Evolutionary conservation across 768 basidiomycete species (phyloP).

Genomic region (Coprinopsis sp.): DNA sequence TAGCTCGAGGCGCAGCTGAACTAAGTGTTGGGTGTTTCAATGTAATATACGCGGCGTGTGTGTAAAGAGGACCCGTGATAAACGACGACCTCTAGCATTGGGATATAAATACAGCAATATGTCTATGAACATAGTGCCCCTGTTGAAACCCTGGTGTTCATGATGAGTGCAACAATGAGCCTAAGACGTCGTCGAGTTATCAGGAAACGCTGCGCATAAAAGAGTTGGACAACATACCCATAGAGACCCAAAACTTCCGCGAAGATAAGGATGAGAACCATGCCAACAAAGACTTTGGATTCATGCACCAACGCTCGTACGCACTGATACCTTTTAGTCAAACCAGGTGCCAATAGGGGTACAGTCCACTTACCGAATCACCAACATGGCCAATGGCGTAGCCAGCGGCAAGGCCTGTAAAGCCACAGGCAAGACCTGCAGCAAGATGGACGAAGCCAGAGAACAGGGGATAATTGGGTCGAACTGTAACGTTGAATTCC

Average conservation of each 20-base stretch:
- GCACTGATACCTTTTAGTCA: slow-evolving; percentile 44
- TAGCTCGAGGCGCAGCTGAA: neutral
- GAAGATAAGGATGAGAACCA: slow-evolving; percentile 95
- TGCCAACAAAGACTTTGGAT: slow-evolving; percentile 86
- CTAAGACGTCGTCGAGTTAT: slow-evolving; percentile 26
- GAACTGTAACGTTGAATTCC: slow-evolving; percentile 42
- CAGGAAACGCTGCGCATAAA: neutral
- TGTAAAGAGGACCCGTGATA: too few relatives aligned
- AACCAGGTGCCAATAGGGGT: neutral
- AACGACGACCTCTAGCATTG: neutral
- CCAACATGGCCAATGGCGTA: slow-evolving; percentile 94
- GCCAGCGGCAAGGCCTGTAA: slow-evolving; percentile 89
- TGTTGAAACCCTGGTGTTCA: slow-evolving; percentile 64
- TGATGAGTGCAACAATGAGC: slow-evolving; percentile 84
- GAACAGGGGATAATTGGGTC: slow-evolving; percentile 69
- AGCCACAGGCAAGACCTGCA: slow-evolving; percentile 86
- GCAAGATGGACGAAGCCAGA: slow-evolving; percentile 90
- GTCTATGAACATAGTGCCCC: neutral
- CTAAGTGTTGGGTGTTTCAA: neutral
- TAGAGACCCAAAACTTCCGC: slow-evolving; percentile 89
- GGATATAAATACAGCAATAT: neutral
- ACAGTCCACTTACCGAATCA: slow-evolving; percentile 65
- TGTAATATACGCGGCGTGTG: neutral
- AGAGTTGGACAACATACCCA: slow-evolving; percentile 45
- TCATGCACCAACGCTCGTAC: slow-evolving; percentile 90